Evolutionary conservation across 805 yeast genomes (phyloP).

Genomic region (Nakazawaea wyomingensis): DNA sequence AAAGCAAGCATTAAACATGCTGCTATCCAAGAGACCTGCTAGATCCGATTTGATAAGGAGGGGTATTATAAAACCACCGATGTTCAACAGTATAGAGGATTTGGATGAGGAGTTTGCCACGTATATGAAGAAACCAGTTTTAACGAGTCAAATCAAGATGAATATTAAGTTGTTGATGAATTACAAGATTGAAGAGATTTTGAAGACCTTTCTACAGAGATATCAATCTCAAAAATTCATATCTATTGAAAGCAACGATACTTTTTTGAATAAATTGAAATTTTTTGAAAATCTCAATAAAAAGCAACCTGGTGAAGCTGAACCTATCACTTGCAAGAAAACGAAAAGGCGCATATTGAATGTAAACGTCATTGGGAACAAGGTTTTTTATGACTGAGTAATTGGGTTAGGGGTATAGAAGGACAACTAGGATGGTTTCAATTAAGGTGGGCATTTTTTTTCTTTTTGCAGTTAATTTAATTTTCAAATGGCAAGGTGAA

Average conservation of each 20-base stretch:
- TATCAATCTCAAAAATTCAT: neutral
- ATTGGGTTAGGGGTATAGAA: neutral
- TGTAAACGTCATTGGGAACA: conserved; percentile 9
- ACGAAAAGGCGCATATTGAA: conserved; percentile 1
- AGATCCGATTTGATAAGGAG: conserved; percentile 4
- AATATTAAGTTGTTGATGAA: conserved; percentile 7
- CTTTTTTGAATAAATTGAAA: conserved; percentile 2
- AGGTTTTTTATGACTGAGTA: conserved; percentile 4
- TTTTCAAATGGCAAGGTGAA: too few relatives aligned
- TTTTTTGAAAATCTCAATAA: conserved; percentile 9
- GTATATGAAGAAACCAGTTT: conserved; percentile 2
- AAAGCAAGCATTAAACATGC: neutral
- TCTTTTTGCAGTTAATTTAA: neutral
- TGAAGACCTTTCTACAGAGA: conserved; percentile 7
- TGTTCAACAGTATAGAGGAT: neutral
- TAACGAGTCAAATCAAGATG: conserved; percentile 2
- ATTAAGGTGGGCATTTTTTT: neutral
- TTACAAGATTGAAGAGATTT: conserved; percentile 8
- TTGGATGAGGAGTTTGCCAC: conserved; percentile 2
- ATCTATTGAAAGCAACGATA: neutral
- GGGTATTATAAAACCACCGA: conserved; percentile 11
- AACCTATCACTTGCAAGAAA: neutral
- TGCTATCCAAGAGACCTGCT: conserved; percentile 7
- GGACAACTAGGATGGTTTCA: too few relatives aligned
- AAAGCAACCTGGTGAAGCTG: neutral